Percentiles rank a stretch among this genome's conserved stretches.
Conservation (phyloP, 352 stramenopile species). For the Globisporangium radiosum region DNA sequence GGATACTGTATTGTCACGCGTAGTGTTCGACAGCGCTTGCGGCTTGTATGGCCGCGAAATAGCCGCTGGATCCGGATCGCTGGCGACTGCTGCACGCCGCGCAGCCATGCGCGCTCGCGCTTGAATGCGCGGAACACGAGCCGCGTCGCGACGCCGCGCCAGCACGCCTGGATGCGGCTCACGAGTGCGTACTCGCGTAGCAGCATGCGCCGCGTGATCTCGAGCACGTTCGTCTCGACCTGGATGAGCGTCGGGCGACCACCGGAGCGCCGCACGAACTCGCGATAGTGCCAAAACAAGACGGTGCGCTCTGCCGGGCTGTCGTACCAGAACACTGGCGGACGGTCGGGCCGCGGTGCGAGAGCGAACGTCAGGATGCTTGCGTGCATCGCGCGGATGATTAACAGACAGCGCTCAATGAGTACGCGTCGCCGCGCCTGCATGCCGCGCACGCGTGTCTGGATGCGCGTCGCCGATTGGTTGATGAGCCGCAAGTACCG, state of each 20-base stretch:
- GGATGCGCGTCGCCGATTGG: conserved; percentile 41
- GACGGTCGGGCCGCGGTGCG: conserved; percentile 20
- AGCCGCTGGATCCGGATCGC: conserved; percentile 68
- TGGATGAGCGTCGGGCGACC: conserved; percentile 53
- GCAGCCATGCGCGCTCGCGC: conserved; percentile 51
- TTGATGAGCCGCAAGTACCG: conserved; percentile 50
- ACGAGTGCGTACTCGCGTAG: conserved; percentile 54
- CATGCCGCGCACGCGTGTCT: conserved; percentile 52
- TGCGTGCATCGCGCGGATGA: conserved; percentile 51
- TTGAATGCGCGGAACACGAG: conserved; percentile 64
- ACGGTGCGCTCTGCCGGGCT: conserved; percentile 48
- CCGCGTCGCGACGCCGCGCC: conserved; percentile 53
- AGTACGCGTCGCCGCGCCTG: conserved; percentile 42
- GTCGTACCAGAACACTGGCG: conserved; percentile 77
- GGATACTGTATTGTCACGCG: conserved; percentile 38
- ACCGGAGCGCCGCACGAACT: conserved; percentile 62
- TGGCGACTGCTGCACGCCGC: conserved; percentile 51
- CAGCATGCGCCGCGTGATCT: conserved; percentile 63
- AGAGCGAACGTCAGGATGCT: conserved; percentile 43
- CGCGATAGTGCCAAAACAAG: conserved; percentile 71
- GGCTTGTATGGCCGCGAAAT: conserved; percentile 35
- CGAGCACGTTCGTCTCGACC: conserved; percentile 67
- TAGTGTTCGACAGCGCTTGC: conserved; percentile 29
- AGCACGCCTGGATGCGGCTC: conserved; percentile 63
- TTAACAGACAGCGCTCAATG: conserved; percentile 58